These are phyloP conservation scores for Neurospora intermedia DNA, from an alignment of 495 filamentous ascomycete species.

Conservation along the genomic window DNA sequence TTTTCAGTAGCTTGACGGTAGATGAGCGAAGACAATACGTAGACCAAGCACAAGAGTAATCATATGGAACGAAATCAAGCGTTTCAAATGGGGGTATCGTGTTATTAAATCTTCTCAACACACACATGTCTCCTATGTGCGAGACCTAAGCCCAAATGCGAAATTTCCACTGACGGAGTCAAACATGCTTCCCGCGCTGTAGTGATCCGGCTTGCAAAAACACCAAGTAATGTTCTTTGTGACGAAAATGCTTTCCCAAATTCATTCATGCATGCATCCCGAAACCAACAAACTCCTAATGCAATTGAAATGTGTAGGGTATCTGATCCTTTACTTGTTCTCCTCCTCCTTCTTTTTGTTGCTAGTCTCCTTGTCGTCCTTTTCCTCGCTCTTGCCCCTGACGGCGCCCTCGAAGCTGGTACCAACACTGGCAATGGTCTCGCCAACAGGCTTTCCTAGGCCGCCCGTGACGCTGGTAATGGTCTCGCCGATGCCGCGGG, in stretches of 20 bases:
- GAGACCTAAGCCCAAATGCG: background rate
- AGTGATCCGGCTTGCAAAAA: background rate
- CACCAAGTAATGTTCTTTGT: background rate
- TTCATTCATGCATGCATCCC: background rate
- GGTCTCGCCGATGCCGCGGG: conserved; percentile 36
- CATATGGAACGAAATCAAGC: background rate
- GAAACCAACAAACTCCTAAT: background rate
- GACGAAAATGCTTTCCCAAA: background rate
- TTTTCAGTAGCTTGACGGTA: too few relatives aligned
- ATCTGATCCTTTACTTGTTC: background rate
- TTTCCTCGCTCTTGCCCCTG: conserved; percentile 29
- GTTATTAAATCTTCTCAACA: background rate
- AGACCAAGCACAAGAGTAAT: background rate
- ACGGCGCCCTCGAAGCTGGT: conserved; percentile 50
- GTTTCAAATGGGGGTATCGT: background rate
- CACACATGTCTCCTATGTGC: background rate
- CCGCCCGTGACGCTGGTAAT: conserved; percentile 45
- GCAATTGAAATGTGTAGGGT: background rate
- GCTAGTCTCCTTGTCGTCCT: conserved; percentile 59
- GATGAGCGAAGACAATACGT: too few relatives aligned
- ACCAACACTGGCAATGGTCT: conserved; percentile 50
- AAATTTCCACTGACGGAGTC: background rate
- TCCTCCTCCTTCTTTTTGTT: conserved; percentile 30
- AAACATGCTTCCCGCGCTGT: background rate
- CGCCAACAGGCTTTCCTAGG: conserved; percentile 53